Evolutionary conservation across 2,329 filamentous ascomycete species (phyloP).

Genomic region (Diaporthe eres): DNA sequence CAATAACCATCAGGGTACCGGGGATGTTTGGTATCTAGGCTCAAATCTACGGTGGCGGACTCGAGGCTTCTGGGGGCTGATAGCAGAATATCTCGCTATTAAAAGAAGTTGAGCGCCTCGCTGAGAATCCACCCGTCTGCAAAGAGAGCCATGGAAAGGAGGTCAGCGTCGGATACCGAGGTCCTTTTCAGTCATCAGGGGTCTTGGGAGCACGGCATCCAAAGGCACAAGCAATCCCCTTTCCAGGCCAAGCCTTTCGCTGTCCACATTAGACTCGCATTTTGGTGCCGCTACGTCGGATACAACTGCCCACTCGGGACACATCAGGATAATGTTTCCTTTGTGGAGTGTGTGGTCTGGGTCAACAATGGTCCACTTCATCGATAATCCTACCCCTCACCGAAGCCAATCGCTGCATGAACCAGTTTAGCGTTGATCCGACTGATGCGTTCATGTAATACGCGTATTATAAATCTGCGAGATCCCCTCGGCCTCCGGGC

Average conservation of each 20-base stretch:
- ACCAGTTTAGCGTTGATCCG: neutral
- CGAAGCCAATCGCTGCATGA: neutral
- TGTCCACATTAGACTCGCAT: neutral
- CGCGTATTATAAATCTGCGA: slow-evolving; percentile 6
- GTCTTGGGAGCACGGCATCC: neutral
- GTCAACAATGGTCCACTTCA: neutral
- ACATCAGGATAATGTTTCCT: too few relatives aligned
- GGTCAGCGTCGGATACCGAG: neutral
- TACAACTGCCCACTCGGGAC: slow-evolving; percentile 16
- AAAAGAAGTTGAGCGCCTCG: neutral
- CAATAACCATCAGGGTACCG: neutral
- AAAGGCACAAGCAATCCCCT: neutral
- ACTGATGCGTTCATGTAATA: neutral
- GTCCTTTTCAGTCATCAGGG: neutral
- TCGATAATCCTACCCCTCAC: slow-evolving; percentile 8
- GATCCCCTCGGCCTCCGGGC: neutral
- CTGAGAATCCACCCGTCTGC: neutral
- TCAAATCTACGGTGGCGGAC: neutral
- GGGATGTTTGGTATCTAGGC: neutral
- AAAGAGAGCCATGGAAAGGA: neutral
- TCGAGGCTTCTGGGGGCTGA: neutral
- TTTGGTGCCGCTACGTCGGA: neutral
- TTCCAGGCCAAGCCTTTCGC: neutral
- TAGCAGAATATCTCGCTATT: slow-evolving; percentile 24
- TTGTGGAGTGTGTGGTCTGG: slow-evolving; percentile 13